Percentiles rank a stretch among this genome's conserved stretches.
Evolutionary conservation across 2,329 filamentous ascomycete genomes (phyloP).

Genomic region (Fusarium paranaense): DNA sequence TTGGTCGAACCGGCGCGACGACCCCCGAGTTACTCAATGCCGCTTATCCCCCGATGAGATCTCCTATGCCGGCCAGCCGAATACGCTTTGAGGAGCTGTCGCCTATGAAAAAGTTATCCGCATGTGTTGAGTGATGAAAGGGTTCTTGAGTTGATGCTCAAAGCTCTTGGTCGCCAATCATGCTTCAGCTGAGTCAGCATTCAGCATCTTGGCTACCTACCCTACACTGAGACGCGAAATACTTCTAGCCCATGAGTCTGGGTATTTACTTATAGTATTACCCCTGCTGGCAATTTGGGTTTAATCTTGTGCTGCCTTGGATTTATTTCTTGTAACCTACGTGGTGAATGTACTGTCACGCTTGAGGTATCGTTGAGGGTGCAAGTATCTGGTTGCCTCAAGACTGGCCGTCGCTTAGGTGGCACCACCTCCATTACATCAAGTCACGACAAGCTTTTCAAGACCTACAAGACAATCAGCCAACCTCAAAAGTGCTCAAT

Average conservation of each 20-base stretch:
- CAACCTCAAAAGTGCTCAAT: too few relatives aligned
- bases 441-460: neutral
- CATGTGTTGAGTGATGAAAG: conserved; percentile 19
- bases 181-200: conserved; percentile 33
- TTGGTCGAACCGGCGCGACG: neutral
- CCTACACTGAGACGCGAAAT: neutral
- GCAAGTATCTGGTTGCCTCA: neutral
- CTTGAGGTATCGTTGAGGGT: too few relatives aligned
- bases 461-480: neutral
- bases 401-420: neutral
- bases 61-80: neutral
- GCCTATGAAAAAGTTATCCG: conserved; percentile 17
- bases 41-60: neutral
- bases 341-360: too few relatives aligned
- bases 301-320: too few relatives aligned
- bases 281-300: too few relatives aligned
- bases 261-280: too few relatives aligned
- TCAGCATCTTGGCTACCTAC: neutral
- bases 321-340: too few relatives aligned
- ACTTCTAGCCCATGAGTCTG: too few relatives aligned
- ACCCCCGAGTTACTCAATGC: neutral
- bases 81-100: neutral
- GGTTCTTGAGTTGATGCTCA: conserved; percentile 23
- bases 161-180: conserved; percentile 31
- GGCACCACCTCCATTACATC: too few relatives aligned